These are phyloP conservation scores for Acacia crassicarpa DNA, from an alignment of 306 rosid genomes.

Conservation along the genomic window DNA sequence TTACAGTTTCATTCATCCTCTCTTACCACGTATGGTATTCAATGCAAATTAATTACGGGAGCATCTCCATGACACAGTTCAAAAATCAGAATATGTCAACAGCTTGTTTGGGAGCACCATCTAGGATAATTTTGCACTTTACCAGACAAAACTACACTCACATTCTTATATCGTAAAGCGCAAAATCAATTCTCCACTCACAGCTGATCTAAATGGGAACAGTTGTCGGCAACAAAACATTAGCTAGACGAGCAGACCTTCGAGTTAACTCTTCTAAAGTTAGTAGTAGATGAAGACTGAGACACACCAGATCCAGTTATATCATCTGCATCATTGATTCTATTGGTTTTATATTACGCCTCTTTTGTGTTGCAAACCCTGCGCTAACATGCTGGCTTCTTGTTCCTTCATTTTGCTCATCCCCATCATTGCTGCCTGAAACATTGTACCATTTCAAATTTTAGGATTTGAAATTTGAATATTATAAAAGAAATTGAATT, in stretches of 20 bases:
- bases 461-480: too few species aligned
- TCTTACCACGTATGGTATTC: background rate
- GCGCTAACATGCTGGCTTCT: conserved; percentile 21
- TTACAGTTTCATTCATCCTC: too few species aligned
- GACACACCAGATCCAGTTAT: conserved; percentile 15
- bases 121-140: too few species aligned
- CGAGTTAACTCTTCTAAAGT: conserved; percentile 43
- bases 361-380: background rate
- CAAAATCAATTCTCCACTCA: too few species aligned
- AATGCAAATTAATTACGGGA: conserved; percentile 8
- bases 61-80: background rate
- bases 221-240: conserved; percentile 23
- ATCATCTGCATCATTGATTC: conserved; percentile 23
- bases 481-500: too few species aligned
- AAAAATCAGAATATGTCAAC: background rate
- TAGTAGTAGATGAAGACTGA: conserved; percentile 25
- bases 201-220: background rate
- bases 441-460: background rate
- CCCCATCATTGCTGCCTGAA: conserved; percentile 45
- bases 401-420: conserved; percentile 33
- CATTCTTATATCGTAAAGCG: background rate
- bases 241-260: conserved; percentile 31
- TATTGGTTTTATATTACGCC: conserved; percentile 7
- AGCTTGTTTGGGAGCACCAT: background rate
- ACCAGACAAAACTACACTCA: too few species aligned